phyloP scores from a whole-genome alignment of 495 filamentous ascomycete genomes.

The Penicillium flavigenum region DNA sequence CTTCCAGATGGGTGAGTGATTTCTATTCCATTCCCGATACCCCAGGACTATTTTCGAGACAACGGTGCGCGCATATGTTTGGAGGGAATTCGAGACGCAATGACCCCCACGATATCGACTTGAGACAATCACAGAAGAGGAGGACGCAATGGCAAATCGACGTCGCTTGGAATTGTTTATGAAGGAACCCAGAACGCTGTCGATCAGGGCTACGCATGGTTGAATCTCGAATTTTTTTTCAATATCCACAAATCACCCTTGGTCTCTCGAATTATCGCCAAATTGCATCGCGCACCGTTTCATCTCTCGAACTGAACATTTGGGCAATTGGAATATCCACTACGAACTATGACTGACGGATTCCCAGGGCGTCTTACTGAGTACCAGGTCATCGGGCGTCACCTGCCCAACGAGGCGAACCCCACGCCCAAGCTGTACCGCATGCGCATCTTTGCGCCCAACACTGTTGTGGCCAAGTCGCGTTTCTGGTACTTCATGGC shows the following conservation, averaged over 20 bases:
- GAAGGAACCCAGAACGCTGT: conserved; percentile 12
- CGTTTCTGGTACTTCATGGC: conserved; percentile 99
- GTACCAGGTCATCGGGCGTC: conserved; percentile 99
- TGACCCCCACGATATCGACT: conserved; percentile 13
- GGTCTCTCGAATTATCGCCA: conserved; percentile 9
- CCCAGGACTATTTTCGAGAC: conserved; percentile 29
- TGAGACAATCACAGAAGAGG: not conserved
- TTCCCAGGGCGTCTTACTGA: conserved; percentile 91
- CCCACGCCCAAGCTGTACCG: conserved; percentile 97
- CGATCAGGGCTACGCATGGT: conserved; percentile 5
- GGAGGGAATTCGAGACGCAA: conserved; percentile 21
- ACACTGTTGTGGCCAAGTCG: conserved; percentile 96
- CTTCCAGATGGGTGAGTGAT: conserved; percentile 57
- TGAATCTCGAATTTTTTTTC: conserved; percentile 26
- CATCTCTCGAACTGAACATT: conserved; percentile 16
- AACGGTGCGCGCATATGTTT: conserved; percentile 34
- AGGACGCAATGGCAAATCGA: conserved; percentile 2
- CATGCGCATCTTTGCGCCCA: conserved; percentile 99
- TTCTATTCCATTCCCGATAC: conserved; percentile 29
- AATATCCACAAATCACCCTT: conserved; percentile 11
- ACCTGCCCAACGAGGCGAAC: conserved; percentile 93
- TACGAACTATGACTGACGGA: conserved; percentile 35
- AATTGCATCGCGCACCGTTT: conserved; percentile 26
- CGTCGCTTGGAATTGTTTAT: not conserved
- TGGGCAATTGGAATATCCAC: conserved; percentile 11